Evolutionary conservation across 75 land plant species (phyloP), one percentile per base, ranked within the genome.

Genomic region (Larix kaempferi): DNA sequence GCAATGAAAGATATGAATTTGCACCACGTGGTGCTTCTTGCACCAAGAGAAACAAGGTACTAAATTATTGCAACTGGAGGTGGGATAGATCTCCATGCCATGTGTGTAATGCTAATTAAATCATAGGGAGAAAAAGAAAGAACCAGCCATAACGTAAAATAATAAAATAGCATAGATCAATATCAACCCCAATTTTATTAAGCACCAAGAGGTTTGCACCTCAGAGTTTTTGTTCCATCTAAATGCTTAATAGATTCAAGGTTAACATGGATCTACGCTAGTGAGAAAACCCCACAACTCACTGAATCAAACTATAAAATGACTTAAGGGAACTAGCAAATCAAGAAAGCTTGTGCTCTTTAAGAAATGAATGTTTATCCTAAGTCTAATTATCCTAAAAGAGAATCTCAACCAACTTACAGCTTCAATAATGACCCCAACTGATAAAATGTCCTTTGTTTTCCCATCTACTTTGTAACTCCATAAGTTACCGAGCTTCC

Each of bases 401-500:
- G 27, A 35, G 76, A 77, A 2, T 26, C 76, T 6, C n/a, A 57
- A 41, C 2, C 16, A 35, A 76, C 85, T 78, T 23, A 85, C 86
- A 73, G 76, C 81, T 73, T 82, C 87, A 22, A 59, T 71, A 39
- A 76, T 63, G 6, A 82, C 39, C 33, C 79, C 82, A 49, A 83
- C 76, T 59, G 85, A 79, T 59, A 41, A 74, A 29, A 86, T 86
- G 64, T 86, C 85, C 21, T 74, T 62, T 27, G 76, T 71, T 54
- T 75, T 22, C 22, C 87, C 87, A 13, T 76, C 78, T 25, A 86
- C 82, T 76, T 55, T 35, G 33, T 79, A 54, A 29, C 73, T 83
- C 81, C 86, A 86, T 37, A 86, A 27, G 44, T 74, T 76, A 22
- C 82, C 78, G 23, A 83, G 72, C 26, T 67, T 76, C 81, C 81